Conservation (phyloP, 768 basidiomycete species). For the Rhizopogon sp. region DNA sequence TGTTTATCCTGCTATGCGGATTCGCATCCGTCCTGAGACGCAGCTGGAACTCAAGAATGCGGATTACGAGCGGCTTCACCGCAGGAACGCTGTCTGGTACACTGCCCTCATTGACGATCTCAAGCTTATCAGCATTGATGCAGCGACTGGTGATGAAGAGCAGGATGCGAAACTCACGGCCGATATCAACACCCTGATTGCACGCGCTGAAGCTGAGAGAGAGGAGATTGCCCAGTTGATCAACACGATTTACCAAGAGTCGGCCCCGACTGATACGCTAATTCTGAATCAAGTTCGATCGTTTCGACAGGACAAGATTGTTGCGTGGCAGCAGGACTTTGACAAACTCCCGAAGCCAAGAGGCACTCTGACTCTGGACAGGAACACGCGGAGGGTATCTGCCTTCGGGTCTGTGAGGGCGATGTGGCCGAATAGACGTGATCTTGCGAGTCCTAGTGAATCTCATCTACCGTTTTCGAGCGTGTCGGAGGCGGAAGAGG, state of each 20-base stretch:
- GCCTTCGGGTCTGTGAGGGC: slow-evolving; percentile 66
- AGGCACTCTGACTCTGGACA: slow-evolving; percentile 43
- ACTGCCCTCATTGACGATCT: slow-evolving; percentile 70
- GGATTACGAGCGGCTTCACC: slow-evolving; percentile 78
- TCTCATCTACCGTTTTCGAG: slow-evolving; percentile 56
- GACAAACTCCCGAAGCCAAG: slow-evolving; percentile 77
- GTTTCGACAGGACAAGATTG: slow-evolving; percentile 87
- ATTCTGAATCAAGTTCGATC: slow-evolving; percentile 83
- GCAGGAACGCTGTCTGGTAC: slow-evolving; percentile 72
- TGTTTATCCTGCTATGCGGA: slow-evolving; percentile 82
- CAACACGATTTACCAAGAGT: slow-evolving; percentile 76
- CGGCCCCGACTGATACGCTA: slow-evolving; percentile 78
- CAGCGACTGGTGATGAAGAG: slow-evolving; percentile 74
- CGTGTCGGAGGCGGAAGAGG: slow-evolving; percentile 74
- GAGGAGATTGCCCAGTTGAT: slow-evolving; percentile 70
- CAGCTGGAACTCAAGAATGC: slow-evolving; percentile 87
- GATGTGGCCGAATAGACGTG: slow-evolving; percentile 66
- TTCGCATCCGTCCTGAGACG: slow-evolving; percentile 81
- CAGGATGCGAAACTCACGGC: slow-evolving; percentile 56
- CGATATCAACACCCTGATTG: slow-evolving; percentile 63
- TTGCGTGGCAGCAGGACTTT: slow-evolving; percentile 95
- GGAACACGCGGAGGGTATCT: slow-evolving; percentile 48
- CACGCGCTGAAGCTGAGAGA: slow-evolving; percentile 69
- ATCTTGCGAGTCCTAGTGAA: slow-evolving; percentile 47
- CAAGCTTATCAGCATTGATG: slow-evolving; percentile 71